A percentile compares a stretch with the other conserved stretches of the same genome.
Conservation (phyloP, 2,329 filamentous ascomycete species). For the Cryphonectria carpinicola region DNA sequence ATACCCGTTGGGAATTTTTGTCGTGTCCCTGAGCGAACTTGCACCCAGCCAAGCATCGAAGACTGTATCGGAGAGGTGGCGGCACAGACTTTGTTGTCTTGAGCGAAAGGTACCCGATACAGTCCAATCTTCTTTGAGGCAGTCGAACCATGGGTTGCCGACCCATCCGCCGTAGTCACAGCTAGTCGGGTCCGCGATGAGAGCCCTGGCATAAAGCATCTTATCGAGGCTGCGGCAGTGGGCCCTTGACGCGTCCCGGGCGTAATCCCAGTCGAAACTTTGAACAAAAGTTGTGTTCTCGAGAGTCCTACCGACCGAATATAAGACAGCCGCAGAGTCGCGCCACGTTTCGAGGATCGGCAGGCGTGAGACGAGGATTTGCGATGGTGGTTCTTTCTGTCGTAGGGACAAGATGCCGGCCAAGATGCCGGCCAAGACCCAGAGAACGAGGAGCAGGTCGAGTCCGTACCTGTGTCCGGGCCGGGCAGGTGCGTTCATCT, state of each 20-base stretch:
- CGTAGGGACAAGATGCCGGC: background rate
- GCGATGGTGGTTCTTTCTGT: background rate
- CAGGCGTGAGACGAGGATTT: background rate
- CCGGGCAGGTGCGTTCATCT: no score
- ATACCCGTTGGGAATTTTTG: no score
- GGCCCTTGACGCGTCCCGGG: background rate
- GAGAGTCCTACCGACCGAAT: background rate
- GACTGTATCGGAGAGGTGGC: no score
- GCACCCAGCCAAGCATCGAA: no score
- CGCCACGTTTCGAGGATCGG: background rate
- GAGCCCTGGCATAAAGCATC: background rate
- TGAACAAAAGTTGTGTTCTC: background rate
- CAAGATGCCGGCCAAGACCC: background rate
- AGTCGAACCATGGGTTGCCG: no score
- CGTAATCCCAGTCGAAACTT: background rate
- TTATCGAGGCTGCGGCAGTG: background rate
- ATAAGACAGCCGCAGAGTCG: background rate
- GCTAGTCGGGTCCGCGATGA: background rate
- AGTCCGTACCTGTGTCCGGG: no score
- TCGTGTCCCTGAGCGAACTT: no score
- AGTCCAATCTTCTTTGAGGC: no score
- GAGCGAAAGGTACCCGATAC: no score
- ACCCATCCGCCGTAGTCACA: background rate
- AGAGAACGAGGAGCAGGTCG: no score
- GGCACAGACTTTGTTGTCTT: no score